Evolutionary conservation across 2,329 filamentous ascomycete species (phyloP).

Genomic region (Incumbomyces lentus): DNA sequence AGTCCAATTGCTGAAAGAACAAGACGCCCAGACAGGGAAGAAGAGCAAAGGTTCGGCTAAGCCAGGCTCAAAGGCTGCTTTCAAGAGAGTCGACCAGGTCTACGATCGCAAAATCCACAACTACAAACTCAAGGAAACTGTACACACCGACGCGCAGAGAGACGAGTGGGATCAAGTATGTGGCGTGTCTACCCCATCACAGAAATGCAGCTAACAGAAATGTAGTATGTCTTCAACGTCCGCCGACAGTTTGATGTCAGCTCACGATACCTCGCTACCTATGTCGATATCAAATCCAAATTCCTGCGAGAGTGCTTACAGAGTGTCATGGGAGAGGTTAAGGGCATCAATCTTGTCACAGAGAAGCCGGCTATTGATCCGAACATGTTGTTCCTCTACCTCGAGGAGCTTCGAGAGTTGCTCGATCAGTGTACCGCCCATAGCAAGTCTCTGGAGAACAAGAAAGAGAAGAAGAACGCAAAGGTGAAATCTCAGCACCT

Average conservation of each 20-base stretch:
- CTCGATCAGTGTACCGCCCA: slow-evolving; percentile 54
- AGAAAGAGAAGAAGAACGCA: slow-evolving; percentile 29
- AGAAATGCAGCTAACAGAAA: background rate
- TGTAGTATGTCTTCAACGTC: slow-evolving; percentile 69
- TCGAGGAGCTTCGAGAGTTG: slow-evolving; percentile 63
- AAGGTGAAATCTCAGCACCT: slow-evolving; percentile 38
- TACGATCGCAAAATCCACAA: slow-evolving; percentile 50
- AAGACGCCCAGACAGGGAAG: background rate
- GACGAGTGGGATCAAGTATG: slow-evolving; percentile 51
- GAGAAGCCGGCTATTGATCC: slow-evolving; percentile 65
- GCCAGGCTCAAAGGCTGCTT: slow-evolving; percentile 49
- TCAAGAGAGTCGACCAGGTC: slow-evolving; percentile 56
- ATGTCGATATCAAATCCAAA: slow-evolving; percentile 79
- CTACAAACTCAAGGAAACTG: slow-evolving; percentile 58
- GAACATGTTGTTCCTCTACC: slow-evolving; percentile 63
- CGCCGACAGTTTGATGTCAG: slow-evolving; percentile 75
- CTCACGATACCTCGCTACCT: slow-evolving; percentile 63
- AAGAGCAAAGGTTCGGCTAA: slow-evolving; percentile 26
- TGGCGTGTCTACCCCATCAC: background rate
- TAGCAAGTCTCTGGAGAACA: slow-evolving; percentile 25
- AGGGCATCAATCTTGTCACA: slow-evolving; percentile 68
- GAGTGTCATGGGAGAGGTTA: slow-evolving; percentile 64
- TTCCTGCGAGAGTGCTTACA: slow-evolving; percentile 59
- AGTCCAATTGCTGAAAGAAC: slow-evolving; percentile 1
- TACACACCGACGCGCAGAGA: slow-evolving; percentile 47